Conservation (phyloP, 345 rosid genomes). For the Ceriops tagal region DNA sequence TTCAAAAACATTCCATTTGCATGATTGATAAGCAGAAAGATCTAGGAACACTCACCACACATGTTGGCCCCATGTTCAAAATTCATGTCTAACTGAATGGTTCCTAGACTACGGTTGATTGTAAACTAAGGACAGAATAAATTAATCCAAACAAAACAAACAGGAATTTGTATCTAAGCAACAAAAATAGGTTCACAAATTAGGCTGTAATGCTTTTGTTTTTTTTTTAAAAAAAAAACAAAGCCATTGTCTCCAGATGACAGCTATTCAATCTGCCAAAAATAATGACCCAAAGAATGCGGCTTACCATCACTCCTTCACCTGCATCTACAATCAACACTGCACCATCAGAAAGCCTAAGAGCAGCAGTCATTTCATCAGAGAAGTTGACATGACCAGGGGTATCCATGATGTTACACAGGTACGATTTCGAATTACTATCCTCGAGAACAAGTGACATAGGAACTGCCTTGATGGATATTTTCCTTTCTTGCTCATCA, state of each 20-base stretch:
- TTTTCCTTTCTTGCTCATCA: conserved; percentile 94
- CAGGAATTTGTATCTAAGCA: neutral
- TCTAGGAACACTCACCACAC: conserved; percentile 4
- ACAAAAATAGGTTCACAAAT: neutral
- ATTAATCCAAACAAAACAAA: neutral
- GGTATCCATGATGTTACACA: conserved; percentile 88
- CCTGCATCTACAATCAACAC: conserved; percentile 96
- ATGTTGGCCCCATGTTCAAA: neutral
- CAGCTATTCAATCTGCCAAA: neutral
- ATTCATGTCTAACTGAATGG: neutral
- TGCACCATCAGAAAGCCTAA: conserved; percentile 93
- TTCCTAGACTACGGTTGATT: too few species aligned
- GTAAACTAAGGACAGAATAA: neutral
- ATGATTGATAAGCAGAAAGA: neutral
- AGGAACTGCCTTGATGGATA: conserved; percentile 90
- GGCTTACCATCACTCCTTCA: conserved; percentile 70
- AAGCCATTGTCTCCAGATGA: too few species aligned
- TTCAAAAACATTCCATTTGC: neutral
- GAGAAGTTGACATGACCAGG: conserved; percentile 92
- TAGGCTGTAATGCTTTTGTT: neutral
- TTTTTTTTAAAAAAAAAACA: too few species aligned
- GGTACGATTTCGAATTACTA: conserved; percentile 83
- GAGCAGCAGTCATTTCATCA: conserved; percentile 82
- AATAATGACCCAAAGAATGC: neutral
- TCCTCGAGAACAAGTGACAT: conserved; percentile 98